Base-by-base conservation (phyloP, 78 protist species). In the Polysphondylium violaceum region DNA sequence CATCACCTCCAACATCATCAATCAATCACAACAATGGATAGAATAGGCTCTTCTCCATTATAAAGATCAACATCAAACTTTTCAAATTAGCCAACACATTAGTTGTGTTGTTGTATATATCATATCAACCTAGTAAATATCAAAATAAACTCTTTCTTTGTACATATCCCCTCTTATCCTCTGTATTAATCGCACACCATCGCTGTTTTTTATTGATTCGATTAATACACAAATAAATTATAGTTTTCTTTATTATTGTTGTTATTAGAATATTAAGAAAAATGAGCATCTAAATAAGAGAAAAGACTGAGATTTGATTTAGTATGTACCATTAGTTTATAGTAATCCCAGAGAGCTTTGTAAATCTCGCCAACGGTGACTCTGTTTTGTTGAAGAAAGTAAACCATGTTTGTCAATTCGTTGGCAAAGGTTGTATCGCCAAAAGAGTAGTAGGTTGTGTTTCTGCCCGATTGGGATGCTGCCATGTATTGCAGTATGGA, bases 401-500 rank as follows among this genome's bases (percentile, higher is more conserved):
- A 50, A 23, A 83, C 29, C 68, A 83, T 83, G 14, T 35, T n/a
- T 3, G 73, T 67, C n/a, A 89, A 23, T 53, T 89, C 88, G n/a
- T 89, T 60, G n/a, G 71, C n/a, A 35, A 92, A 71, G 12, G 38
- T 14, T 43, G 50, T 47, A 35, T 78, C 95, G 33, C 95, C 95
- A 92, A 77, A 92, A 9, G 92, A 44, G 38, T 27, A 87, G 75
- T 93, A 79, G 11, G 14, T 23, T 6, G 87, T 7, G 23, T 29
- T 55, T 29, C 90, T 55, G 14, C 93, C 96, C n/a, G 87, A 38
- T 29, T 87, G 91, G 7, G 96, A 73, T 11, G 90, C 71, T 5
- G 96, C 74, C 73, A 93, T 63, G n/a, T 51, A 25, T 56, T 95
- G 97, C 14, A 95, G 25, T 17, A 93, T 38, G 8, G 93, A 69